Evolutionary conservation across 352 stramenopile species (phyloP), one percentile per base, ranked within the genome.

Genomic region (Phytophthora colocasiae): DNA sequence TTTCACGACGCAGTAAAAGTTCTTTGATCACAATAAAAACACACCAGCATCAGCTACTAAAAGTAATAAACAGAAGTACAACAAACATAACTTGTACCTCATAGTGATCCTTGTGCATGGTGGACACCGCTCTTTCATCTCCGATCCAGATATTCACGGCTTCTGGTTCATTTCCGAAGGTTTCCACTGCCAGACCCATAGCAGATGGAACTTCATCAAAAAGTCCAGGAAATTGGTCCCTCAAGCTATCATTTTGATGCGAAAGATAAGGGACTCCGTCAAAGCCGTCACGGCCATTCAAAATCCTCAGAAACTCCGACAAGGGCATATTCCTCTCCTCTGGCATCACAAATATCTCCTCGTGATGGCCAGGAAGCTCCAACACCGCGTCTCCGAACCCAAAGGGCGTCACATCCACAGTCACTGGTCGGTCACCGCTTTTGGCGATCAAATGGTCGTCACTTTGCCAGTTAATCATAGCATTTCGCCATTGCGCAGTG

Each of bases 111-210:
- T 99, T 99, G 83, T 99, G 97, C 85, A 98, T 95, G 7, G 92
- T 95, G 0, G 97, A 99, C 32, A 98, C 81, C 0, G 96, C 91
- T 59, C 85, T 77, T 58, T 98, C 93, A 69, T 99, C 96, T 6
- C 97, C 97, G 63, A 99, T 98, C 97, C 97, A 99, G 55, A 99
- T 85, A 84, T 99, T 99, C 10, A 99, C 85, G 1, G 88, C 88
- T 64, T 96, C 88, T 1, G 88, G 85, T 15, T 89, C 74, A 45
- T 94, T 94, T 6, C 85, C 88, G 36, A 96, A 95, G 11, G 82
- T 77, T 51, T 92, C 78, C 6, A 85, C 67, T 0, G 78, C 83
- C 15, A 95, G 65, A 11, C 69, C 57, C 17, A 95, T 64, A 31
- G 63, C 85, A n/a, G 81, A 51, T 11, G 86, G 85, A 14, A 95